Conservation (phyloP, 176 grass and related monocot genomes). For the Luzula sylvatica region DNA sequence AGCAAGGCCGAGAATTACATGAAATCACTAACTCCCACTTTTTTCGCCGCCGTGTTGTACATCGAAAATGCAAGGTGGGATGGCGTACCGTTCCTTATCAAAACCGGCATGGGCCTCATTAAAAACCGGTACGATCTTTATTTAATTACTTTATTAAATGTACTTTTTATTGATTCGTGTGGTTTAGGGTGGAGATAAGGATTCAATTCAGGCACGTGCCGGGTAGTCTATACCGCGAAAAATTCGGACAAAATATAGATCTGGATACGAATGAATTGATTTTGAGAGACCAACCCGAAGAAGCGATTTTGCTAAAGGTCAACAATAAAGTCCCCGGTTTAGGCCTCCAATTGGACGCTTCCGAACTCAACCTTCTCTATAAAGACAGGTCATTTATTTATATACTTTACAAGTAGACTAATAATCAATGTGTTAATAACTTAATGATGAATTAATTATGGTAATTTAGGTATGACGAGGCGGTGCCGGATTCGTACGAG, state of each 20-base stretch:
- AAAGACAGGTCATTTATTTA: slow-evolving; percentile 45
- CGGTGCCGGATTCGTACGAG: slow-evolving; percentile 86
- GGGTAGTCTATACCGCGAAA: slow-evolving; percentile 79
- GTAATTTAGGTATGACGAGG: slow-evolving; percentile 42
- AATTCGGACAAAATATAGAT: slow-evolving; percentile 68
- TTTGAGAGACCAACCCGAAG: slow-evolving; percentile 75
- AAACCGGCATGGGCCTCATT: slow-evolving; percentile 85
- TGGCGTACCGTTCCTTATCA: slow-evolving; percentile 88
- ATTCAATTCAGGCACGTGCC: slow-evolving; percentile 96
- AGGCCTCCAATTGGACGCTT: slow-evolving; percentile 78
- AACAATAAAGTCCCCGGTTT: slow-evolving; percentile 95
- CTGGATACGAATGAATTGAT: slow-evolving; percentile 85
- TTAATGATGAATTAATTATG: no score
- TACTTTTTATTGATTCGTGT: slow-evolving; percentile 2
- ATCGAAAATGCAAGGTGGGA: slow-evolving; percentile 98
- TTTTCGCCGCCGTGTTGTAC: slow-evolving; percentile 79
- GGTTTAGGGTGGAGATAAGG: slow-evolving; percentile 83
- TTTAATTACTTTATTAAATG: neutral
- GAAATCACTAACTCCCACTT: slow-evolving; percentile 75
- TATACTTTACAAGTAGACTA: neutral
- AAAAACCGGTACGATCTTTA: slow-evolving; percentile 48
- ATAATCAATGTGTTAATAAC: no score
- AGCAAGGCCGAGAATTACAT: slow-evolving; percentile 45
- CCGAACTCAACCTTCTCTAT: slow-evolving; percentile 93
- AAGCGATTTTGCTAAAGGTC: slow-evolving; percentile 81